Evolutionary conservation across 2,329 filamentous ascomycete genomes (phyloP).

Genomic region (Penicillium sp.): DNA sequence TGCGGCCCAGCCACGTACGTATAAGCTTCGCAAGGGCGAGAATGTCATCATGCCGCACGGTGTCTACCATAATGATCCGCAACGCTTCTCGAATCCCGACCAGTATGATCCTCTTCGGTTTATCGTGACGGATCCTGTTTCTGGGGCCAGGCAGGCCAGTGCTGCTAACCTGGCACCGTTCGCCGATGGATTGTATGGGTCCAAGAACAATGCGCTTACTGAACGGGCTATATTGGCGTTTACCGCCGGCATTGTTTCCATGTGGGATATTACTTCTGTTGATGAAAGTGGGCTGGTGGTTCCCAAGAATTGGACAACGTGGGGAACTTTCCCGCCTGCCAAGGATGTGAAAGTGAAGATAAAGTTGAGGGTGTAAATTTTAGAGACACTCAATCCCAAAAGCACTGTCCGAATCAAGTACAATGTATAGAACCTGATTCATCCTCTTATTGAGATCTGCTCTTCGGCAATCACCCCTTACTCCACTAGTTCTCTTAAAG

Average conservation of each 20-base stretch:
- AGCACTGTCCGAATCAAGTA: background rate
- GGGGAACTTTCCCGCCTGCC: constrained; percentile 55
- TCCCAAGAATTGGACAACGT: constrained; percentile 54
- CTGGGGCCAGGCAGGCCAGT: constrained; percentile 40
- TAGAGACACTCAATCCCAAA: background rate
- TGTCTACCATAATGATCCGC: constrained; percentile 48
- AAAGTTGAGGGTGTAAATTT: constrained; percentile 42
- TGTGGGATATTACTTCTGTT: constrained; percentile 60
- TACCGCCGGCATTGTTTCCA: constrained; percentile 55
- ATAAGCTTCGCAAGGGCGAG: constrained; percentile 47
- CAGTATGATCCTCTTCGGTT: constrained; percentile 52
- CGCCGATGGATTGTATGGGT: constrained; percentile 54
- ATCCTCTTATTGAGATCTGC: background rate
- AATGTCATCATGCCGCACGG: constrained; percentile 51
- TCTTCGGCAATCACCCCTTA: too few species aligned
- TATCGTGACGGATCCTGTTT: constrained; percentile 47
- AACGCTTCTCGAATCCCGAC: constrained; percentile 46
- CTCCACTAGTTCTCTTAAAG: background rate
- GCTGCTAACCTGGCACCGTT: constrained; percentile 53
- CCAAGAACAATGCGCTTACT: constrained; percentile 56
- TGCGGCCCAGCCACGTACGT: constrained; percentile 43
- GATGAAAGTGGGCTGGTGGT: constrained; percentile 54
- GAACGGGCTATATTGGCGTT: constrained; percentile 56
- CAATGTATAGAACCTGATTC: background rate
- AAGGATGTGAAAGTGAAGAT: constrained; percentile 60